Conservation (phyloP, 345 rosid genomes). For the Excoecaria agallocha region DNA sequence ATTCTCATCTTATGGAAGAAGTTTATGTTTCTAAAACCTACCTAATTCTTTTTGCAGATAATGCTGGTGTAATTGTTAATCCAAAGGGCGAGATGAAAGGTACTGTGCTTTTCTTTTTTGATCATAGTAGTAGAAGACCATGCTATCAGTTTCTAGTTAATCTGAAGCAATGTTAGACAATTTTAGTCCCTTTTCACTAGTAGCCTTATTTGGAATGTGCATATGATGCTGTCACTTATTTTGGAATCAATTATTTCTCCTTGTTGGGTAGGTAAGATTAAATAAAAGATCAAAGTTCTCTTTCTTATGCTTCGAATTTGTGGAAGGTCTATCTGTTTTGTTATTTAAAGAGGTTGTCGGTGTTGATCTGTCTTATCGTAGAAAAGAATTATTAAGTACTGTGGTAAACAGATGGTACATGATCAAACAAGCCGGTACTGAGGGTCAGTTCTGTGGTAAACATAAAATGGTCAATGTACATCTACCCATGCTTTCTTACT, state of each 20-base stretch:
- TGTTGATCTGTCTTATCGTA: not conserved
- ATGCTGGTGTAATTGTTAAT: constrained; percentile 90
- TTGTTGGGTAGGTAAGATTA: too few relatives aligned
- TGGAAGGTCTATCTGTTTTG: not conserved
- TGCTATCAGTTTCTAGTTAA: not conserved
- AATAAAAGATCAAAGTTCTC: too few relatives aligned
- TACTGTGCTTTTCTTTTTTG: constrained; percentile 5
- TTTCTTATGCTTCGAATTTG: not conserved
- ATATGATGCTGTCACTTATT: not conserved
- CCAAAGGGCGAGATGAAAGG: constrained; percentile 98
- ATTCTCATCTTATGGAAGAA: not conserved
- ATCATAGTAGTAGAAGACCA: not conserved
- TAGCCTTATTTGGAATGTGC: not conserved
- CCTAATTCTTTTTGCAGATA: constrained; percentile 47
- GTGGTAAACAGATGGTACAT: too few relatives aligned
- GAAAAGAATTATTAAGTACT: too few relatives aligned
- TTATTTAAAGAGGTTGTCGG: not conserved
- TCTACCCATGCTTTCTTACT: not conserved
- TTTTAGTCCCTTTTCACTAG: not conserved
- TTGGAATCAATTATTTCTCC: too few relatives aligned
- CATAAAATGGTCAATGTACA: not conserved
- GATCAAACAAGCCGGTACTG: not conserved
- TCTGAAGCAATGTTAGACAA: not conserved
- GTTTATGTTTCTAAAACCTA: not conserved
- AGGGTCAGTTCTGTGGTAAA: not conserved